Evolutionary conservation across 2,329 filamentous ascomycete genomes (phyloP).

Genomic region (Chaetomium sp.): DNA sequence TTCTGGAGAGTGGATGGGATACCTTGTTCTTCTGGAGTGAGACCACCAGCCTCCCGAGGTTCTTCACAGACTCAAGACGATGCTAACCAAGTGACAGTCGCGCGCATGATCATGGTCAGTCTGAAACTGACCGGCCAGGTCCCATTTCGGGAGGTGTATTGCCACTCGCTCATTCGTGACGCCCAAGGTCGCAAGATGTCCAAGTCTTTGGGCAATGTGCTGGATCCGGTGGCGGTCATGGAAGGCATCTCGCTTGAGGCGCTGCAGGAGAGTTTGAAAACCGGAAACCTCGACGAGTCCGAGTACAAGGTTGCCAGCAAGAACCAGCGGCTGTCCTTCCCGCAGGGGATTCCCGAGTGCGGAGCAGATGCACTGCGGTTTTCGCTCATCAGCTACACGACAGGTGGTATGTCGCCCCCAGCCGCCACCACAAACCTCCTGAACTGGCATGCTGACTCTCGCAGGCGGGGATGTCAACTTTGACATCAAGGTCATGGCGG

Average conservation of each 20-base stretch:
- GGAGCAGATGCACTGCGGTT: slow-evolving; percentile 91
- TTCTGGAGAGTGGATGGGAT: slow-evolving; percentile 97
- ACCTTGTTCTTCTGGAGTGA: slow-evolving; percentile 55
- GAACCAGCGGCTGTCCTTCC: slow-evolving; percentile 92
- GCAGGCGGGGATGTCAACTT: slow-evolving; percentile 77
- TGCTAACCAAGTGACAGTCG: slow-evolving; percentile 45
- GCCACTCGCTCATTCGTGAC: slow-evolving; percentile 88
- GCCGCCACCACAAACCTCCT: background rate
- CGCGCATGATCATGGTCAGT: slow-evolving; percentile 91
- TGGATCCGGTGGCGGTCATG: slow-evolving; percentile 93
- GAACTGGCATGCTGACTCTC: background rate
- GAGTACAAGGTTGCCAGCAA: slow-evolving; percentile 84
- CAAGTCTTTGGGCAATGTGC: slow-evolving; percentile 92
- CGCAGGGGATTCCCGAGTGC: slow-evolving; percentile 90
- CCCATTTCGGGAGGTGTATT: slow-evolving; percentile 89
- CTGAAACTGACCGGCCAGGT: slow-evolving; percentile 89
- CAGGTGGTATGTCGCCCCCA: slow-evolving; percentile 51
- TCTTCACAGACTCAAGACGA: background rate
- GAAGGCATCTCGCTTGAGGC: slow-evolving; percentile 76
- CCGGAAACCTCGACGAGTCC: slow-evolving; percentile 80
- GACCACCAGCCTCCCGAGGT: slow-evolving; percentile 45
- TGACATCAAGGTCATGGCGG: slow-evolving; percentile 89
- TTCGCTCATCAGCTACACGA: slow-evolving; percentile 84
- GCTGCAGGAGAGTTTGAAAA: slow-evolving; percentile 77
- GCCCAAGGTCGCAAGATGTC: slow-evolving; percentile 96